phyloP scores from a whole-genome alignment of 768 basidiomycete genomes.

The Rhodotorula toruloides region DNA sequence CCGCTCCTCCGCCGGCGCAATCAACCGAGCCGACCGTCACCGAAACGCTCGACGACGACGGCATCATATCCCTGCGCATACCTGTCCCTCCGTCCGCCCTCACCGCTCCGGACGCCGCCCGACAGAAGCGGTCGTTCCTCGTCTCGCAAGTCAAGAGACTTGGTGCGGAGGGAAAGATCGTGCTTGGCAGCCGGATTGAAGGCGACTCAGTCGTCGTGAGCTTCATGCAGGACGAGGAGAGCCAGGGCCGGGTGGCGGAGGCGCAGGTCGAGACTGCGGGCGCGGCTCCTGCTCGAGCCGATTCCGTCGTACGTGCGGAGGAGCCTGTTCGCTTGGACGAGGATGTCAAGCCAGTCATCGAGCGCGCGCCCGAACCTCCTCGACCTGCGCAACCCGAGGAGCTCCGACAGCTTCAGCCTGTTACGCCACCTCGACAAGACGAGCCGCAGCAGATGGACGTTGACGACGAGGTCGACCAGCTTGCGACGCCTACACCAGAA shows the following conservation, averaged over 20 bases:
- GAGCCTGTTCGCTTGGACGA: no score
- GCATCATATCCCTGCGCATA: neutral
- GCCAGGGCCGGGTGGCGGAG: neutral
- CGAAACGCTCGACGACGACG: neutral
- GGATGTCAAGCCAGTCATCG: constrained; percentile 29
- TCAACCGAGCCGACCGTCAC: no score
- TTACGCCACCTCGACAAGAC: no score
- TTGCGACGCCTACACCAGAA: constrained; percentile 11
- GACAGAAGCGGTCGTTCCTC: neutral
- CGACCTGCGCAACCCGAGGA: neutral
- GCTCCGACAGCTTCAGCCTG: no score
- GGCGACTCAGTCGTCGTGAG: neutral
- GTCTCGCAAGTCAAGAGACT: neutral
- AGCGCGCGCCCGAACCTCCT: neutral
- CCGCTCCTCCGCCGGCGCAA: no score
- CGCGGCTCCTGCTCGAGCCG: neutral
- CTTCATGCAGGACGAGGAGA: neutral
- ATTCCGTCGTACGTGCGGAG: no score
- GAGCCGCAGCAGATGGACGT: neutral
- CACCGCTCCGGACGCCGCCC: neutral
- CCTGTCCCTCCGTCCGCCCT: neutral
- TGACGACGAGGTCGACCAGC: constrained; percentile 23
- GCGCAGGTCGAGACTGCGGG: neutral
- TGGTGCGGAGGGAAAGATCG: neutral
- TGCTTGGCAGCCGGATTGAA: neutral